A percentile compares a stretch with the other conserved stretches of the same genome.
Conservation (phyloP, 768 basidiomycete genomes). For the Suillus weaverae region DNA sequence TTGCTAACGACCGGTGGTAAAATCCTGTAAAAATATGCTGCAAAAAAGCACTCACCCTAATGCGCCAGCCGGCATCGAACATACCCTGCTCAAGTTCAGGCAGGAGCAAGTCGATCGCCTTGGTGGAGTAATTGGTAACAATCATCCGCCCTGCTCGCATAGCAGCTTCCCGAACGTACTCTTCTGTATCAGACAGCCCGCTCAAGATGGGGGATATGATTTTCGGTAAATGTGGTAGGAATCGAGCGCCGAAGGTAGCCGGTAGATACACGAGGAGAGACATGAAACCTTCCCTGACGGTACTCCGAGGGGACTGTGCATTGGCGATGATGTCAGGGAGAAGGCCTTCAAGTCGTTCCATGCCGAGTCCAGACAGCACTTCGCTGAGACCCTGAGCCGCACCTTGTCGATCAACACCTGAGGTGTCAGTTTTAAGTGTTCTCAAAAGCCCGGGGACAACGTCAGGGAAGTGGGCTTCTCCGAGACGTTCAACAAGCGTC, state of each 20-base stretch:
- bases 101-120: slow-evolving; percentile 89
- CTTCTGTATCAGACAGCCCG: slow-evolving; percentile 90
- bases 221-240: slow-evolving; percentile 93
- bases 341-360: slow-evolving; percentile 92
- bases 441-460: slow-evolving; percentile 86
- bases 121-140: slow-evolving; percentile 88
- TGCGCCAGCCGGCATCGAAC: slow-evolving; percentile 94
- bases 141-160: slow-evolving; percentile 99
- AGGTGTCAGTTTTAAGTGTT: slow-evolving; percentile 89
- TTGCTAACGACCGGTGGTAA: slow-evolving; percentile 52
- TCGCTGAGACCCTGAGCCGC: slow-evolving; percentile 97
- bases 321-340: slow-evolving; percentile 93
- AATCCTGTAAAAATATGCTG: background rate
- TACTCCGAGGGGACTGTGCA: slow-evolving; percentile 84
- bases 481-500: slow-evolving; percentile 93
- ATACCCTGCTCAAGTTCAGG: slow-evolving; percentile 94
- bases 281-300: slow-evolving; percentile 98
- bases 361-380: slow-evolving; percentile 93
- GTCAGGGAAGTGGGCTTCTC: slow-evolving; percentile 93
- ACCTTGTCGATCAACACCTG: slow-evolving; percentile 95
- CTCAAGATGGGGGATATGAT: slow-evolving; percentile 91
- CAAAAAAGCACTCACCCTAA: slow-evolving; percentile 60
- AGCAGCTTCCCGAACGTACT: slow-evolving; percentile 94
- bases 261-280: slow-evolving; percentile 94
- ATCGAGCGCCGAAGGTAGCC: slow-evolving; percentile 93